phyloP scores from a whole-genome alignment of 345 rosid genomes.

The Moricandia arvensis region DNA sequence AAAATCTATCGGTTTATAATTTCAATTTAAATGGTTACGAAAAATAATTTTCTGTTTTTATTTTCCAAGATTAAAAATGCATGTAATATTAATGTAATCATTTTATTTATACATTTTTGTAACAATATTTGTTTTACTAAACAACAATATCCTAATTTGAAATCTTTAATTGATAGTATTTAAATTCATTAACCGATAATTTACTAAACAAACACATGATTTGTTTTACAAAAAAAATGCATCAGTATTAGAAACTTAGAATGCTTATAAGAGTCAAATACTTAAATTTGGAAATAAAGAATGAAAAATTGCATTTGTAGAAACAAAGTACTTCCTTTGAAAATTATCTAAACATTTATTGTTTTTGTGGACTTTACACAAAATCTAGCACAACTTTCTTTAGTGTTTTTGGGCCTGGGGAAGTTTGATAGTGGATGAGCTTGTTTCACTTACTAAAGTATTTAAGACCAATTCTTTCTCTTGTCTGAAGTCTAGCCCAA shows the following conservation, averaged over 20 bases:
- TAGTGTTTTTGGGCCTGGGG: not conserved
- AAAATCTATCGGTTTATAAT: no score
- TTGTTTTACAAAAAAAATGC: not conserved
- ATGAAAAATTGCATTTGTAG: not conserved
- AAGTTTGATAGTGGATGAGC: not conserved
- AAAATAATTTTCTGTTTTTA: no score
- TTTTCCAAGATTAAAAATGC: not conserved
- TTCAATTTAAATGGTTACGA: no score
- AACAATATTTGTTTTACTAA: no score
- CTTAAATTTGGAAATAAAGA: not conserved
- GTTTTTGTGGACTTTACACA: not conserved
- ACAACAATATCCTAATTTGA: no score
- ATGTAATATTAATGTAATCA: not conserved
- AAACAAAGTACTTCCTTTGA: not conserved
- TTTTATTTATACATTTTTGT: not conserved
- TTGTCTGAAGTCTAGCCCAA: not conserved
- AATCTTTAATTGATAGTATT: no score
- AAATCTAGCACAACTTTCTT: not conserved
- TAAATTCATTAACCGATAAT: no score
- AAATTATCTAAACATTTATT: not conserved
- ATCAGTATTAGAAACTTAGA: not conserved
- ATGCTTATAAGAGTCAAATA: not conserved
- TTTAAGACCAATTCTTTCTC: not conserved
- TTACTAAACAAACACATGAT: not conserved
- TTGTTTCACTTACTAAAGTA: not conserved